Evolutionary conservation across 306 rosid genomes (phyloP).

Genomic region (Corylus americana): DNA sequence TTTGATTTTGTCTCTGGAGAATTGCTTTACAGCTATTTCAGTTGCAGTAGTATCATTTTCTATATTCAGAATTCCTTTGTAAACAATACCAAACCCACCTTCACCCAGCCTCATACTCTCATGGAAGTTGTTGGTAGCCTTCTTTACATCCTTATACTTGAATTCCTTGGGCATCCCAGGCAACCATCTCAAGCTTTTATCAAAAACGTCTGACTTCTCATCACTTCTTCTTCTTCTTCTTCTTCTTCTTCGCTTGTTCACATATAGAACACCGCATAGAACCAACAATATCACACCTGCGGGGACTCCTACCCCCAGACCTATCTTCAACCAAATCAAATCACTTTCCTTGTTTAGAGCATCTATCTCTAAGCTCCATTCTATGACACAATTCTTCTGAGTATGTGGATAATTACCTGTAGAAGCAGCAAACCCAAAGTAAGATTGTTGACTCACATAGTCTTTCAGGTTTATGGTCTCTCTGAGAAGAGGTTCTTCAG

Average conservation of each 20-base stretch:
- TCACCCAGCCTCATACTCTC: constrained; percentile 46
- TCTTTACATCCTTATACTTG: constrained; percentile 41
- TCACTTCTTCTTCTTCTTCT: background rate
- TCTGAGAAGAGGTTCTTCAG: constrained; percentile 29
- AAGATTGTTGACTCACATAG: constrained; percentile 31
- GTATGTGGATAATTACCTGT: constrained; percentile 33
- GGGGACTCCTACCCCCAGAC: constrained; percentile 33
- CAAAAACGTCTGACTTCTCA: constrained; percentile 35
- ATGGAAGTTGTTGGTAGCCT: constrained; percentile 46
- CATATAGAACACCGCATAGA: constrained; percentile 19
- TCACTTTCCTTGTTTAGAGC: constrained; percentile 12
- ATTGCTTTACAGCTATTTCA: constrained; percentile 52
- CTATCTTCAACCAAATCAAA: constrained; percentile 31
- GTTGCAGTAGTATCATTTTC: background rate
- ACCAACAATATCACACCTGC: background rate
- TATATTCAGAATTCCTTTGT: constrained; percentile 43
- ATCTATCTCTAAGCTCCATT: constrained; percentile 42
- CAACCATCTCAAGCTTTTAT: constrained; percentile 34
- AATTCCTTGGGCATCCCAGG: constrained; percentile 56
- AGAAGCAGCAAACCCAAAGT: constrained; percentile 52
- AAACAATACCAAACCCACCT: constrained; percentile 58
- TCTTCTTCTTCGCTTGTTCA: constrained; percentile 28
- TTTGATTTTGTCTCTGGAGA: constrained; percentile 42
- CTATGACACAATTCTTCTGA: constrained; percentile 40
- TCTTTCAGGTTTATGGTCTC: constrained; percentile 32